Evolutionary conservation across 83 land plant genomes (phyloP).

Genomic region (Picea abies): DNA sequence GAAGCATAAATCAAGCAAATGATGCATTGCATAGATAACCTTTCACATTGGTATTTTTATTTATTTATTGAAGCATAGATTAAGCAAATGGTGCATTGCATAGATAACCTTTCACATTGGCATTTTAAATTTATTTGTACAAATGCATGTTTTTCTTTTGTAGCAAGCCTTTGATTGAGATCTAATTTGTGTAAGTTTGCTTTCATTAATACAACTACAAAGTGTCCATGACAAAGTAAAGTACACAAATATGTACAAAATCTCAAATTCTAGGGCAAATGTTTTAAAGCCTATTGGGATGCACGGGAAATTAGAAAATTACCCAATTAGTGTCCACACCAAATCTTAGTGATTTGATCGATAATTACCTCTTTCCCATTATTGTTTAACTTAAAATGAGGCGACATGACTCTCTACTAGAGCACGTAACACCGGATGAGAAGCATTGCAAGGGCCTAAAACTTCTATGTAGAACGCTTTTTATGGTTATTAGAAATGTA

Average conservation of each 20-base stretch:
- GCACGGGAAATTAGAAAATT: slow-evolving; percentile 18
- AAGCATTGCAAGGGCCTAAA: slow-evolving; percentile 77
- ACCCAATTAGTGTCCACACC: slow-evolving; percentile 66
- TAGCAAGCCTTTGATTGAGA: not conserved
- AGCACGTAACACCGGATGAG: slow-evolving; percentile 69
- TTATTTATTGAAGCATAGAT: slow-evolving; percentile 73
- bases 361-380: slow-evolving; percentile 85
- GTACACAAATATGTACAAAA: slow-evolving; percentile 70
- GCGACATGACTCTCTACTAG: slow-evolving; percentile 67
- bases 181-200: not conserved
- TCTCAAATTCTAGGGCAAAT: slow-evolving; percentile 29
- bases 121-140: not conserved
- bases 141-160: not conserved
- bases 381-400: slow-evolving; percentile 82
- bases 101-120: slow-evolving; percentile 47
- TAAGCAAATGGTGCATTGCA: slow-evolving; percentile 95
- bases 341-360: slow-evolving; percentile 53
- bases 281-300: slow-evolving; percentile 1
- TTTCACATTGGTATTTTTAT: not conserved
- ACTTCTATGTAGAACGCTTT: slow-evolving; percentile 71
- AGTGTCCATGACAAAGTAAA: slow-evolving; percentile 55
- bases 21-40: slow-evolving; percentile 89
- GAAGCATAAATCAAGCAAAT: slow-evolving; percentile 96
- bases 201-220: slow-evolving; percentile 72
- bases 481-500: slow-evolving; percentile 67